Percentiles rank a stretch among this genome's conserved stretches.
phyloP scores from a whole-genome alignment of 2,329 filamentous ascomycete species.

The Calonectria henricotiae region DNA sequence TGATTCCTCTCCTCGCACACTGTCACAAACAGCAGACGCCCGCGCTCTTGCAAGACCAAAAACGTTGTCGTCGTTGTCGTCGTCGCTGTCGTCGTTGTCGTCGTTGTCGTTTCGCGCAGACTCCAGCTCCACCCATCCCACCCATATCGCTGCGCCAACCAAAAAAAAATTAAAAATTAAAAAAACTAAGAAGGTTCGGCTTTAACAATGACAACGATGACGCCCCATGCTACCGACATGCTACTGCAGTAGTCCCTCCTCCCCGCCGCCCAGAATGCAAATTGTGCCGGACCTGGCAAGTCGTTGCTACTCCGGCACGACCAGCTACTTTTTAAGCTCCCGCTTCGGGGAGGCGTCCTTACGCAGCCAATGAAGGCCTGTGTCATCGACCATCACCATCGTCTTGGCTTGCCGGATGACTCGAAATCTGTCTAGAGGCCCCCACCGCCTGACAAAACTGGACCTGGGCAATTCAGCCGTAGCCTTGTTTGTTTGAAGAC shows the following conservation, averaged over 20 bases:
- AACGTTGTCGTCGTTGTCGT: not conserved
- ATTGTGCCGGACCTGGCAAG: slow-evolving; percentile 3
- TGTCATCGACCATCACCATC: slow-evolving; percentile 2
- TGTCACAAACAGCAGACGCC: slow-evolving; percentile 1
- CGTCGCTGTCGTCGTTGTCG: not conserved
- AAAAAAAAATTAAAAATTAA: not conserved
- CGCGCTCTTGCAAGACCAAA: not conserved
- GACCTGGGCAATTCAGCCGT: slow-evolving; percentile 11
- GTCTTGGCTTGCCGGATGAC: slow-evolving; percentile 37
- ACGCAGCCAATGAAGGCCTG: slow-evolving; percentile 28
- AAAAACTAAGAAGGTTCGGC: not conserved
- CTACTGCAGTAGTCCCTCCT: not conserved
- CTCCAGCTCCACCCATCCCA: slow-evolving; percentile 19
- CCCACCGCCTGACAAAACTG: slow-evolving; percentile 38
- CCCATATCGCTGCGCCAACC: slow-evolving; percentile 6
- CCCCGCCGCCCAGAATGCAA: slow-evolving; percentile 2
- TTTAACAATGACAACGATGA: not conserved
- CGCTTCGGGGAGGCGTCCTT: slow-evolving; percentile 24
- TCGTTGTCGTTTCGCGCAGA: not conserved
- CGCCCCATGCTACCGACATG: not conserved
- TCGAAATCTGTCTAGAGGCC: slow-evolving; percentile 25
- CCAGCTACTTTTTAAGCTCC: slow-evolving; percentile 30
- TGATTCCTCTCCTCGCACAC: not conserved
- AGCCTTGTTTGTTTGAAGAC: not conserved
- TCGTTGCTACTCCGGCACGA: slow-evolving; percentile 7